These are phyloP conservation scores for Irpex sp. DNA, from an alignment of 1,284 basidiomycete species.

Conservation along the genomic window DNA sequence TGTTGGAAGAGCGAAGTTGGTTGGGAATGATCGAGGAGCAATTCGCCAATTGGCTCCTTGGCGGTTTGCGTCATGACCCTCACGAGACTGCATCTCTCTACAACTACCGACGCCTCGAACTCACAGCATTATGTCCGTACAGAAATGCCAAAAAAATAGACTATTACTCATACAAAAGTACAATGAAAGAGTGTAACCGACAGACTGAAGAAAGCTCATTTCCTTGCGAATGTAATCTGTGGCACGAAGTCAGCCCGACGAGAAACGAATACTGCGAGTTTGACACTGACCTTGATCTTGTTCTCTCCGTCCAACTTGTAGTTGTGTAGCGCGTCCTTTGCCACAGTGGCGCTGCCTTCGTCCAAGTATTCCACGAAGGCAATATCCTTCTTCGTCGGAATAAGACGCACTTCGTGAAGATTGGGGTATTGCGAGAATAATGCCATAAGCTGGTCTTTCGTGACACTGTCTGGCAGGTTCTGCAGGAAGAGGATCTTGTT, in stretches of 20 bases:
- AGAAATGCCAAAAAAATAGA: neutral
- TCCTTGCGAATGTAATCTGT: conserved; percentile 62
- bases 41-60: conserved; percentile 5
- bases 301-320: conserved; percentile 94
- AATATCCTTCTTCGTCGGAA: conserved; percentile 93
- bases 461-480: conserved; percentile 89
- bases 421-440: conserved; percentile 94
- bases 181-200: conserved; percentile 5
- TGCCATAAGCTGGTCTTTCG: conserved; percentile 84
- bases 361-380: conserved; percentile 95
- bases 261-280: neutral
- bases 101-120: neutral
- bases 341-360: conserved; percentile 84
- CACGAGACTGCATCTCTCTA: neutral
- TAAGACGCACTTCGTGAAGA: conserved; percentile 92
- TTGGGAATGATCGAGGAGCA: neutral
- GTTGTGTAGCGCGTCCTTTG: conserved; percentile 94
- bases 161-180: conserved; percentile 8
- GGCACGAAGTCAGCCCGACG: neutral
- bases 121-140: neutral
- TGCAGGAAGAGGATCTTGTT: conserved; percentile 99
- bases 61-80: conserved; percentile 9
- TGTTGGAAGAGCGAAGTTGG: conserved; percentile 2
- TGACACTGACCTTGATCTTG: conserved; percentile 80
- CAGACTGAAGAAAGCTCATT: conserved; percentile 26